Base-by-base conservation (phyloP, 2,329 filamentous ascomycete genomes). In the Colletotrichum camelliae region DNA sequence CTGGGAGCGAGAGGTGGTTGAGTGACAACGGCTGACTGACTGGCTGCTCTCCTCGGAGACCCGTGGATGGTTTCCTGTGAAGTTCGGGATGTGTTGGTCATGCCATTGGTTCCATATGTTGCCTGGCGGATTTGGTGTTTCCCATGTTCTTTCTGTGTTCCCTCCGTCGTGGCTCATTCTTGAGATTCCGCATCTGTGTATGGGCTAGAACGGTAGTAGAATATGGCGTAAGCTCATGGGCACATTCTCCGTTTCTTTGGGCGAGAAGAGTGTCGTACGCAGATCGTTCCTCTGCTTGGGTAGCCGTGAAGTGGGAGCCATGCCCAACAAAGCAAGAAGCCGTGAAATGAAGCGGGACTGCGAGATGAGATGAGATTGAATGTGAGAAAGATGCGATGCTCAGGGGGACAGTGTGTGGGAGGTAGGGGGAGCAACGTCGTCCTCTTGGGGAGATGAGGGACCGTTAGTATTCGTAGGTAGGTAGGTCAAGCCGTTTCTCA, bases 271-370 rank as follows among this genome's bases (percentile, higher is more conserved):
- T 33, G 33, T n/a, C 24, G 67, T 5, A 31, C 35, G 64, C 70
- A 68, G 57, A 75, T 68, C 57, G 60, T 62, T 68, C 15, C 73
- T 75, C 61, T 35, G 21, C 62, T 68, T 16, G 70, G 67, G 33
- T 29, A 37, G 70, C 13, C 58, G 48, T 73, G 39, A 60, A 52
- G 64, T 68, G 73, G 70, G 39, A 66, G 70, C 65, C 69, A 24
- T 65, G 21, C 64, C 64, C 70, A 75, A 65, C 73, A 73, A 65
- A 68, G 35, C 24, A 29, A 68, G 57, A 62, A n/a, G 9, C 68
- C 52, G 24, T 65, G 43, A 73, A 43, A 64, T 68, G 64, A 73
- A 52, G 73, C 73, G 70, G 64, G 64, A 58, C 70, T 75, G 15
- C 43, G 71, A 70, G 67, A 74, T 73, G 70, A 69, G 57, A 62